A percentile compares a stretch with the other conserved stretches of the same genome.
Conservation (phyloP, 192 early-diverging fungal species). For the Dispira simplex region DNA sequence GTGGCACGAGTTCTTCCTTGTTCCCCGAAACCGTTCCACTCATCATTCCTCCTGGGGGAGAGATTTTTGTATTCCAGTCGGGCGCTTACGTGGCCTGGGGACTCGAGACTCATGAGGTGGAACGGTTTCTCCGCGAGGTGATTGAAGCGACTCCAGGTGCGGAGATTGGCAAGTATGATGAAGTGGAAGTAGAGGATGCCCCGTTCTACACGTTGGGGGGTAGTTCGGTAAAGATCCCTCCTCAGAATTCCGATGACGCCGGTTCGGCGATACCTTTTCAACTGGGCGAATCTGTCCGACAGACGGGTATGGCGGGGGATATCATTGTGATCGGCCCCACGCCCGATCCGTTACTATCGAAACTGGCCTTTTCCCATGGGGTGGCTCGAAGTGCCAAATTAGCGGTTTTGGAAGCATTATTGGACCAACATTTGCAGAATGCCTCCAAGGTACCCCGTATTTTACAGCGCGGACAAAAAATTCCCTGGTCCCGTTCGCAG, state of each 20-base stretch:
- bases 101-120: slow-evolving; percentile 20
- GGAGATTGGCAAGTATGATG: slow-evolving; percentile 22
- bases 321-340: slow-evolving; percentile 30
- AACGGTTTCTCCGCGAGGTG: slow-evolving; percentile 21
- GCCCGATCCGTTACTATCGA: slow-evolving; percentile 25
- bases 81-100: slow-evolving; percentile 46
- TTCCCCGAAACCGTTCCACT: neutral
- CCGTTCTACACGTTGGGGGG: slow-evolving; percentile 15
- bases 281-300: neutral
- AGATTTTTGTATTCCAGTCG: slow-evolving; percentile 32
- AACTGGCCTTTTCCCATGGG: slow-evolving; percentile 41
- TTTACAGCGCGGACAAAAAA: slow-evolving; percentile 27
- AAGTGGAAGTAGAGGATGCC: slow-evolving; percentile 33
- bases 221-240: slow-evolving; percentile 9
- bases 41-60: slow-evolving; percentile 13
- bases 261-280: too few relatives aligned
- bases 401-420: slow-evolving; percentile 30
- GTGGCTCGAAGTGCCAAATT: slow-evolving; percentile 37
- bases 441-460: slow-evolving; percentile 28
- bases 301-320: slow-evolving; percentile 27
- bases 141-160: slow-evolving; percentile 16
- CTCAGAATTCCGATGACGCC: neutral
- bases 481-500: slow-evolving; percentile 24
- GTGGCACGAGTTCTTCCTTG: neutral
- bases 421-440: slow-evolving; percentile 32